Evolutionary conservation across 768 basidiomycete genomes (phyloP), one percentile per base, ranked within the genome.

Genomic region (Mycena epipterygia): DNA sequence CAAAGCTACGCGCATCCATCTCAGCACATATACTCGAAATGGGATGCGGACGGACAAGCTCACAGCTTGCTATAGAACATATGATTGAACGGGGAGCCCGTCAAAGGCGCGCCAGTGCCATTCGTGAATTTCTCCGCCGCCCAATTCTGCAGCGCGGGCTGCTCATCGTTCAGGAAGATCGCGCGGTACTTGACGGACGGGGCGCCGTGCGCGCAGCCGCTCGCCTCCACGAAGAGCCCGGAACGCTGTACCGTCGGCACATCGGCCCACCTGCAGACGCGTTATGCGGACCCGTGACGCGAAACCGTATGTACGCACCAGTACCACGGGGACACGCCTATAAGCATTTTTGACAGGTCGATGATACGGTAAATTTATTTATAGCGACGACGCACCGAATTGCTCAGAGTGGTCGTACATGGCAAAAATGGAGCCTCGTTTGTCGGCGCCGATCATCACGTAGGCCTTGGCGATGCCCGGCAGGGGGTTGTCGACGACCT

Each of bases 141-240:
- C 93, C 93, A 94, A 73, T 88, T 89, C 72, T 89, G 88, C 57
- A 93, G 77, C 30, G 89, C 88, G 12, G 93, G 93, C 73, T 91
- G 89, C 76, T 94, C 93, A 72, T 94, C 92, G 76, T 94, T 94
- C 71, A 94, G 79, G 83, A 94, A 91, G 48, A 93, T 87, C 17
- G 89, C 92, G 37, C 92, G 87, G 73, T 90, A 93, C 75, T 92
- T 89, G 65, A 93, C 90, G 11, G 88, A 89, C 3, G 92, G 91
- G 19, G 84, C 75, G 46, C 90, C 91, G 79, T 92, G 91, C 8
- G 84, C 79, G 76, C 86, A 87, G 21, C 86, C 86, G 37, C 74
- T 74, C 29, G 82, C 70, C 2, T 84, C 72, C 16, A 89, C 85
- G 71, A 86, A 89, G 29, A 93, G 68, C 39, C 87, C 78, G 14